Base-by-base conservation (phyloP, 208 protist species). In the Wallacemonas rigidus region DNA sequence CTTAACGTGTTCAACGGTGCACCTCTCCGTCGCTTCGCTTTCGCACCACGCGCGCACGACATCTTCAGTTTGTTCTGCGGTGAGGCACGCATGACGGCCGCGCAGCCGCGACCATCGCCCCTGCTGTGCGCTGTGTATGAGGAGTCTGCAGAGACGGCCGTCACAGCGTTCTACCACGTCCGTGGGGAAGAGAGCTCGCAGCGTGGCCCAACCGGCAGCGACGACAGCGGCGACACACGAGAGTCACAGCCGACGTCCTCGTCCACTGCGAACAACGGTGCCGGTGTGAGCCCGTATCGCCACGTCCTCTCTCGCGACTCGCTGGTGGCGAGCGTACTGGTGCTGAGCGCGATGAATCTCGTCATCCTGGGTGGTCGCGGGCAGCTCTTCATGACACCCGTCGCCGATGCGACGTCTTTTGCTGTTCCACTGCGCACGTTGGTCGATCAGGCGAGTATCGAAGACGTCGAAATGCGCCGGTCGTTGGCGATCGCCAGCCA, bases 1-100 rank as follows among this genome's bases (percentile, higher is more conserved):
- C 91, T 94, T 71, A 92, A 94, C 76, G 78, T 77, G 60, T 83
- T 93, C 57, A 92, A 68, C 67, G 86, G 80, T 17, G 73, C 70
- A 39, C 67, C 76, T 50, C 63, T 93, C 14, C 50, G 81, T 8
- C 60, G 75, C 62, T 83, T 87, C 76, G 72, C 56, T 15, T 90
- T 87, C 53, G 80, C 84, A 35, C 53, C 65, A 5, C 12, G 72
- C 17, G 76, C 74, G 35, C 74, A 70, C 17, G 82, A 92, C 39
- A 68, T 86, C 8, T 71, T 48, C 50, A 79, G 76, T 1, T 57
- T 92, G 2, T 75, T 36, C 57, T 65, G 65, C 53, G 72, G 71
- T 12, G 60, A 73, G 39, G 75, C 26, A 17, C 74, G 35, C 67
- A 79, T 43, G 72, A 75, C 71, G 36, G 54, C 36, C 15, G 50